phyloP scores from a whole-genome alignment of 2,329 filamentous ascomycete species.

The Epichloe glyceriae region DNA sequence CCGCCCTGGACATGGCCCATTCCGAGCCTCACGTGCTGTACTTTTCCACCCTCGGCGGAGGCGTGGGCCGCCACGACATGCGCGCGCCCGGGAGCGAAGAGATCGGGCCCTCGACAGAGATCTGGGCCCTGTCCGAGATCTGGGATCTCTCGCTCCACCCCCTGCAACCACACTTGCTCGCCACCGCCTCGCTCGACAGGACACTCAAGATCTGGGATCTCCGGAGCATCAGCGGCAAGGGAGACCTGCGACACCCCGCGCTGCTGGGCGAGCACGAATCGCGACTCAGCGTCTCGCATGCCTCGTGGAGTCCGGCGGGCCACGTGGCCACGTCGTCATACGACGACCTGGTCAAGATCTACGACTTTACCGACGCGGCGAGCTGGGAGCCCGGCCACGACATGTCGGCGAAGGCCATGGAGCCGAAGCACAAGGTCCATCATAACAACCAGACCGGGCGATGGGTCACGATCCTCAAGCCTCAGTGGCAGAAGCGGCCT shows the following conservation, averaged over 20 bases:
- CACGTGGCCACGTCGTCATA: conserved; percentile 88
- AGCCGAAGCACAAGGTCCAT: conserved; percentile 52
- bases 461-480: conserved; percentile 78
- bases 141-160: conserved; percentile 85
- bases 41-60: conserved; percentile 77
- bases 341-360: conserved; percentile 89
- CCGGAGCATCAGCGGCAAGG: conserved; percentile 56
- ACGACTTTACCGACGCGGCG: conserved; percentile 55
- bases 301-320: conserved; percentile 73
- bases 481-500: conserved; percentile 76
- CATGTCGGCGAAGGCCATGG: conserved; percentile 49
- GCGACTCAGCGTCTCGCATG: conserved; percentile 78
- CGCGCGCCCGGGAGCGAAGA: conserved; percentile 43
- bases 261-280: conserved; percentile 74
- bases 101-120: too few relatives aligned
- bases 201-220: conserved; percentile 89
- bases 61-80: conserved; percentile 69
- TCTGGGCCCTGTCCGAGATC: conserved; percentile 74
- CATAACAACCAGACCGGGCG: conserved; percentile 96
- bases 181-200: conserved; percentile 81
- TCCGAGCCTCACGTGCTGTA: conserved; percentile 62
- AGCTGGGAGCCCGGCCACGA: conserved; percentile 46
- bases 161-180: conserved; percentile 64
- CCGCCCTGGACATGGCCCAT: conserved; percentile 66
- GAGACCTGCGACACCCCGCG: conserved; percentile 47